Percentiles rank a stretch among this genome's conserved stretches.
Evolutionary conservation across 1,284 basidiomycete species (phyloP).

Genomic region (Naganishia liquefaciens): DNA sequence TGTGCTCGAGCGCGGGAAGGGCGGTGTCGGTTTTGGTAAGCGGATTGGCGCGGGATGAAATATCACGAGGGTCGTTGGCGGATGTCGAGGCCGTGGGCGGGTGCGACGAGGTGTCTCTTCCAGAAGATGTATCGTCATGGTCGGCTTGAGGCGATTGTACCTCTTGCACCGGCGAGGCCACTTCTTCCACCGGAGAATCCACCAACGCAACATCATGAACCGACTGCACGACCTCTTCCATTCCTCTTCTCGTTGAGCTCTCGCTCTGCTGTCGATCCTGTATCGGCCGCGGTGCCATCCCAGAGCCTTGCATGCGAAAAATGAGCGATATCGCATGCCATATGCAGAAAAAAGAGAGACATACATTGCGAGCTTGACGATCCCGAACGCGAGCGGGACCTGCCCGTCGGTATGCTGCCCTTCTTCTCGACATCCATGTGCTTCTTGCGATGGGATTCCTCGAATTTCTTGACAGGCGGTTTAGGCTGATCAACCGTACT

Average conservation of each 20-base stretch:
- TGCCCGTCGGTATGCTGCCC: background rate
- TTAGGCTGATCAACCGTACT: background rate
- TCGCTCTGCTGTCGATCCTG: background rate
- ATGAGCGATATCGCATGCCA: background rate
- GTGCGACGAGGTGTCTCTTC: background rate
- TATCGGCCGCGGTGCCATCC: background rate
- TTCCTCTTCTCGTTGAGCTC: background rate
- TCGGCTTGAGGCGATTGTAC: background rate
- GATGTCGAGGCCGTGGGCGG: background rate
- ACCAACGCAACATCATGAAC: background rate
- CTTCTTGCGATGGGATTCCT: background rate
- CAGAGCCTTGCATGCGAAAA: background rate
- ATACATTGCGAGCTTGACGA: conserved; percentile 3
- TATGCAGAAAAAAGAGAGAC: background rate
- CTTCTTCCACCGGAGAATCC: background rate
- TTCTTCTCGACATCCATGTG: background rate
- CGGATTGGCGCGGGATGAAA: background rate
- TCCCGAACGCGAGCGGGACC: conserved; percentile 1
- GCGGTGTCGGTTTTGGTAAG: conserved; percentile 6
- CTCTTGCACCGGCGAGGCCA: background rate
- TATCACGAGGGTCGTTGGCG: background rate
- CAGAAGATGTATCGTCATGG: too few relatives aligned
- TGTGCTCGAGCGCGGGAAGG: background rate
- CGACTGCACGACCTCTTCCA: background rate
- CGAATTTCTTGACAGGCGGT: background rate